A percentile compares a stretch with the other conserved stretches of the same genome.
Evolutionary conservation across 768 basidiomycete genomes (phyloP).

Genomic region (Calocera viscosa): DNA sequence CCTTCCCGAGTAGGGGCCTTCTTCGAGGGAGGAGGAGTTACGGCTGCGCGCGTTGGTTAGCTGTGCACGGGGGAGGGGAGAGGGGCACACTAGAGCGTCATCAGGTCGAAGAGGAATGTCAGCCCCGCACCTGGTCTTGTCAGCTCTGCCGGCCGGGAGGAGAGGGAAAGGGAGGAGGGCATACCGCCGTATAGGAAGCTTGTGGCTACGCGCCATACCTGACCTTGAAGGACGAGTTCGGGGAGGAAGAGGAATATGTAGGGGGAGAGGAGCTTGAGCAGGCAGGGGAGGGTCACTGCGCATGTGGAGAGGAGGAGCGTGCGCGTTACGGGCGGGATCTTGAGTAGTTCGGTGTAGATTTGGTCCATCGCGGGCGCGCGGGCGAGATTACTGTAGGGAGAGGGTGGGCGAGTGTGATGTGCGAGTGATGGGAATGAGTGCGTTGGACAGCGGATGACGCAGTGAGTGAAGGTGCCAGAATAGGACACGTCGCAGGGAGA

Average conservation of each 20-base stretch:
- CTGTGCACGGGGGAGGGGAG: neutral
- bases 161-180: too few relatives aligned
- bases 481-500: too few relatives aligned
- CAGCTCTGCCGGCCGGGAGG: too few relatives aligned
- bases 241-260: conserved; percentile 46
- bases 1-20: conserved; percentile 40
- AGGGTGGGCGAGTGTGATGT: too few relatives aligned
- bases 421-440: too few relatives aligned
- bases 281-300: conserved; percentile 44
- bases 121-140: conserved; percentile 38
- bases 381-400: too few relatives aligned
- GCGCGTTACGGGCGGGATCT: conserved; percentile 76
- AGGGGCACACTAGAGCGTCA: conserved; percentile 62
- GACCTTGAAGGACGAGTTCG: conserved; percentile 25
- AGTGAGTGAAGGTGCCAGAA: too few relatives aligned
- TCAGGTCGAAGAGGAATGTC: conserved; percentile 49
- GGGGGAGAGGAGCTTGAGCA: conserved; percentile 41
- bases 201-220: conserved; percentile 20
- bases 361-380: too few relatives aligned
- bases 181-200: conserved; percentile 46
- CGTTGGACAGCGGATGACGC: too few relatives aligned
- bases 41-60: conserved; percentile 35
- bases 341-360: conserved; percentile 43
- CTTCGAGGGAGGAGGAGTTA: conserved; percentile 52
- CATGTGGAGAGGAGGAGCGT: conserved; percentile 50